Conservation (phyloP, 2,329 filamentous ascomycete species). For the Diaporthe sp. region DNA sequence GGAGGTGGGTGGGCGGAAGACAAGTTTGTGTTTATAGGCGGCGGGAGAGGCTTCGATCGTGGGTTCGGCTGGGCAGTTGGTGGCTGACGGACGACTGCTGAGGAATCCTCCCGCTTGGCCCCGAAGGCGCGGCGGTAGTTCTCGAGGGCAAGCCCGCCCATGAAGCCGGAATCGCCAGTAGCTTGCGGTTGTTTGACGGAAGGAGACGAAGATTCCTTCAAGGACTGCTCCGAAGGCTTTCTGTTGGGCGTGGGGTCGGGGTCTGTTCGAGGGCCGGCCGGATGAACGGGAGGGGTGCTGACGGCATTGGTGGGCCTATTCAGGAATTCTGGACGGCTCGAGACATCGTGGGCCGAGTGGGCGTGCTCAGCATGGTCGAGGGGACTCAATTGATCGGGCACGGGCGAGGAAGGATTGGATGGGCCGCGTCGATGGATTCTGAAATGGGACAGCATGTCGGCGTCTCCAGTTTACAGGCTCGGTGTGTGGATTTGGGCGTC, state of each 20-base stretch:
- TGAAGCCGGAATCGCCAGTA: slow-evolving; percentile 60
- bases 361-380: slow-evolving; percentile 57
- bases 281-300: slow-evolving; percentile 61
- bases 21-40: slow-evolving; percentile 52
- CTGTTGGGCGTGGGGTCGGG: slow-evolving; percentile 32
- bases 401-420: slow-evolving; percentile 68
- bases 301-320: slow-evolving; percentile 52
- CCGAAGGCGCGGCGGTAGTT: slow-evolving; percentile 60
- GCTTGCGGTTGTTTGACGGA: slow-evolving; percentile 51
- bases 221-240: slow-evolving; percentile 38
- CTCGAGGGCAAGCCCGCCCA: slow-evolving; percentile 66
- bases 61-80: slow-evolving; percentile 40
- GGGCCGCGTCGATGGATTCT: slow-evolving; percentile 70
- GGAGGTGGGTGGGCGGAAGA: slow-evolving; percentile 46
- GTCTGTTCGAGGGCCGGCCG: slow-evolving; percentile 62
- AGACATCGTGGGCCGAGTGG: slow-evolving; percentile 56
- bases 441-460: slow-evolving; percentile 47
- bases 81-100: slow-evolving; percentile 29
- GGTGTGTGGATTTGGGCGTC: slow-evolving; percentile 18
- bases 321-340: slow-evolving; percentile 50
- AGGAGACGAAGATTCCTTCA: slow-evolving; percentile 43
- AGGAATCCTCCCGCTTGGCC: slow-evolving; percentile 41
- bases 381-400: slow-evolving; percentile 57
- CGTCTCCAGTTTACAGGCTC: slow-evolving; percentile 5
- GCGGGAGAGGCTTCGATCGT: slow-evolving; percentile 50